phyloP scores from a whole-genome alignment of 73 alveolate genomes.

The Tetrahymena thermophila region DNA sequence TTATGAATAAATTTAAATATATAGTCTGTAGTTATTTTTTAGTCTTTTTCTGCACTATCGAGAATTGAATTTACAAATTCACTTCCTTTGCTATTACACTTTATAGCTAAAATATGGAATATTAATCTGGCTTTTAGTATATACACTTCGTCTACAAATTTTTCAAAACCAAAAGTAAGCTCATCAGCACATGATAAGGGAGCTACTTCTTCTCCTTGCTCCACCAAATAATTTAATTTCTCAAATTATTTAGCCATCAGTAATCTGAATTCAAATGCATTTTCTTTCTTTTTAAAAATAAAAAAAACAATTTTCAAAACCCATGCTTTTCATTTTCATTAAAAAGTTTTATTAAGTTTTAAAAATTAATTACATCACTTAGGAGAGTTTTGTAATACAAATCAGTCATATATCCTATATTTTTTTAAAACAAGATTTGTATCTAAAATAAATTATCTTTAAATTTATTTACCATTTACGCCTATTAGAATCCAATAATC shows the following conservation, averaged over 20 bases:
- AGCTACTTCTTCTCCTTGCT: background rate
- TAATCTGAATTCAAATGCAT: background rate
- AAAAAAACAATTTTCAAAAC: background rate
- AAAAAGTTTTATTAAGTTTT: too few species aligned
- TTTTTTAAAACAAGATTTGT: background rate
- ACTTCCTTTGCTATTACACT: background rate
- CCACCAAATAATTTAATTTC: background rate
- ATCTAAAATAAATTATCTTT: background rate
- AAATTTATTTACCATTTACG: background rate
- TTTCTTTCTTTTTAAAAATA: background rate
- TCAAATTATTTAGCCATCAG: background rate
- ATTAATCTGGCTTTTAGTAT: background rate
- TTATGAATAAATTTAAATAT: background rate
- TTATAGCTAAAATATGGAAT: background rate
- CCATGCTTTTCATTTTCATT: too few species aligned
- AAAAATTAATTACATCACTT: background rate
- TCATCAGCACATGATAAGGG: background rate
- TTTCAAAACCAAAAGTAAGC: background rate
- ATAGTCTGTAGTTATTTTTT: background rate
- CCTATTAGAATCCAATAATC: background rate
- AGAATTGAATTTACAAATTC: background rate
- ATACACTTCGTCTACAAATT: background rate
- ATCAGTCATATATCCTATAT: background rate
- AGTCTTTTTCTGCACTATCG: background rate
- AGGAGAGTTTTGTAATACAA: background rate